Percentiles rank a stretch among this genome's conserved stretches.
Conservation (phyloP, 441 rosid genomes). For the Euphorbia celastroides region DNA sequence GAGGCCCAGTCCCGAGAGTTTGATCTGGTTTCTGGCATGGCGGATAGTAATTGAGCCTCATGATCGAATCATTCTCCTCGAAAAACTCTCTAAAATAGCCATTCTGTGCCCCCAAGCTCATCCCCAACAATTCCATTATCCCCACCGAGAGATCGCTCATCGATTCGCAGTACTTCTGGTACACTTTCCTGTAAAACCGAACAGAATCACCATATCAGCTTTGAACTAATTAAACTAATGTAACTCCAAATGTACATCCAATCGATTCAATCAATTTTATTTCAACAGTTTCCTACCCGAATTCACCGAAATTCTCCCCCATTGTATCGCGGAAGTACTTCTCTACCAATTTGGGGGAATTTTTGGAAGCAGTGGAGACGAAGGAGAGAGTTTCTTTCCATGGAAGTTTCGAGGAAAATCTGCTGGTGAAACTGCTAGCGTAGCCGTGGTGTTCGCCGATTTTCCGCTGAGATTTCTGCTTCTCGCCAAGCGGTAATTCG, state of each 20-base stretch:
- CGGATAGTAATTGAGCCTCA: slow-evolving; percentile 95
- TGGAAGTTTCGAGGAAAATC: slow-evolving; percentile 85
- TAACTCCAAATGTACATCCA: too few species aligned
- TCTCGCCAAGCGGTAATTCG: slow-evolving; percentile 59
- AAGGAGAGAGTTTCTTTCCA: slow-evolving; percentile 98
- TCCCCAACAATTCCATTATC: slow-evolving; percentile 87
- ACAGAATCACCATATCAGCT: too few species aligned
- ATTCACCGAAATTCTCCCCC: slow-evolving; percentile 61
- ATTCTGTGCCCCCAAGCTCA: slow-evolving; percentile 61
- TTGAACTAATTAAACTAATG: too few species aligned
- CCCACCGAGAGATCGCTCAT: slow-evolving; percentile 77
- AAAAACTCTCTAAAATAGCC: slow-evolving; percentile 56
- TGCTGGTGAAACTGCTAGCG: slow-evolving; percentile 95
- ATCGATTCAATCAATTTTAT: not conserved
- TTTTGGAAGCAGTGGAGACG: slow-evolving; percentile 43
- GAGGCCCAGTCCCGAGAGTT: slow-evolving; percentile 96
- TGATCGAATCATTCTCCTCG: slow-evolving; percentile 84
- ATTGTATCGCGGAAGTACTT: slow-evolving; percentile 51
- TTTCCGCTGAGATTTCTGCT: slow-evolving; percentile 69
- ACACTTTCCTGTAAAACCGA: slow-evolving; percentile 43
- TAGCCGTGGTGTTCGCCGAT: slow-evolving; percentile 83
- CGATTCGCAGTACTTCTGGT: slow-evolving; percentile 73
- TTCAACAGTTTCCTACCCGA: slow-evolving; percentile 41
- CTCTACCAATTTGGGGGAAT: slow-evolving; percentile 35
- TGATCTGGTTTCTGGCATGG: slow-evolving; percentile 93